Evolutionary conservation across 2,329 filamentous ascomycete genomes (phyloP).

Genomic region (Gnomoniopsis sp.): DNA sequence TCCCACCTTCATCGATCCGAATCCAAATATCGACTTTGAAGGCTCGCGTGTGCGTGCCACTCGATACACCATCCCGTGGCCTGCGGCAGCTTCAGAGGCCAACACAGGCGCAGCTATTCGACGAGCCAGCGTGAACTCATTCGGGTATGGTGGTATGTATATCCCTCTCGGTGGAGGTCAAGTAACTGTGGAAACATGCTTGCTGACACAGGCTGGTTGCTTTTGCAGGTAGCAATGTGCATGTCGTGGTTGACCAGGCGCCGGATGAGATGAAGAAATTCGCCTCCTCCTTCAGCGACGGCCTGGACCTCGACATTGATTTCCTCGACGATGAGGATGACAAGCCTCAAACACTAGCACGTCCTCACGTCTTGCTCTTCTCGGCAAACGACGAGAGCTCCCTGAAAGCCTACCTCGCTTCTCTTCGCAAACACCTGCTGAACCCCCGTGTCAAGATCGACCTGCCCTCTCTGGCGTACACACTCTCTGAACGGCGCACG

Average conservation of each 20-base stretch:
- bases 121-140: not conserved
- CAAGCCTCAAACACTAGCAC: not conserved
- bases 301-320: not conserved
- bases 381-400: slow-evolving; percentile 20
- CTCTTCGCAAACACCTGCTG: not conserved
- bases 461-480: slow-evolving; percentile 20
- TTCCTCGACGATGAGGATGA: not conserved
- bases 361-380: slow-evolving; percentile 9
- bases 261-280: too few relatives aligned
- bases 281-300: too few relatives aligned
- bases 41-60: not conserved
- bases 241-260: not conserved
- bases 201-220: too few relatives aligned
- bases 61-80: not conserved
- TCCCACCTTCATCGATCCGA: slow-evolving; percentile 45
- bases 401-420: slow-evolving; percentile 14
- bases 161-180: too few relatives aligned
- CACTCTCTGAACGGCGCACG: slow-evolving; percentile 5
- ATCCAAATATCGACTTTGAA: slow-evolving; percentile 30
- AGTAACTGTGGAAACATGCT: too few relatives aligned
- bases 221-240: not conserved
- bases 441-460: not conserved
- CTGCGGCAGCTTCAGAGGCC: too few relatives aligned
- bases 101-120: not conserved
- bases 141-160: not conserved